A percentile compares a stretch with the other conserved stretches of the same genome.
These are phyloP conservation scores for Plasmodium vinckei DNA, from an alignment of 169 alveolate species.

Conservation along the genomic window DNA sequence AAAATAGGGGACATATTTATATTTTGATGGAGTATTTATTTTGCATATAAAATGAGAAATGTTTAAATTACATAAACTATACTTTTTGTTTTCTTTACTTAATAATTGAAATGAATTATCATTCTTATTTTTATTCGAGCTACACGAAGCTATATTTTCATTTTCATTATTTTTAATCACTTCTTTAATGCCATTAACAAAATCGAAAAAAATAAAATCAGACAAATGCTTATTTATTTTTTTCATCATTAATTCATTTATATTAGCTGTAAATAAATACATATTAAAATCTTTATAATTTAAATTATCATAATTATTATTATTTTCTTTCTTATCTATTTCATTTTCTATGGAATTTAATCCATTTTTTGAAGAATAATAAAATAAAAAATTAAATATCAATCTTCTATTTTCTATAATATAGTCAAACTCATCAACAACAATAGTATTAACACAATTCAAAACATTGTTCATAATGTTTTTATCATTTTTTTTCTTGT, in stretches of 20 bases:
- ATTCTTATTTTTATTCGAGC: slow-evolving; percentile 15
- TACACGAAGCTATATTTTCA: slow-evolving; percentile 10
- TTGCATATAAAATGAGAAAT: slow-evolving; percentile 65
- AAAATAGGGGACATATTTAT: slow-evolving; percentile 72
- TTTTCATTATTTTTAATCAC: slow-evolving; percentile 32
- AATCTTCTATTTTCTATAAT: slow-evolving; percentile 40
- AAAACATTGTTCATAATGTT: slow-evolving; percentile 69
- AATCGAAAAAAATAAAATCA: slow-evolving; percentile 70
- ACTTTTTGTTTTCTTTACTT: slow-evolving; percentile 46
- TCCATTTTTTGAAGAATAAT: neutral
- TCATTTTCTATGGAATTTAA: slow-evolving; percentile 6
- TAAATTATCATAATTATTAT: slow-evolving; percentile 8
- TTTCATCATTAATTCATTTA: slow-evolving; percentile 48
- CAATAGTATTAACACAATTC: slow-evolving; percentile 61
- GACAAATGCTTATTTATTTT: slow-evolving; percentile 40
- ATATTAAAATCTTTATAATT: slow-evolving; percentile 32
- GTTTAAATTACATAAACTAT: slow-evolving; percentile 53
- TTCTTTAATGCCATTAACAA: slow-evolving; percentile 67
- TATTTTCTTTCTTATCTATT: neutral
- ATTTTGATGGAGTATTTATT: slow-evolving; percentile 68
- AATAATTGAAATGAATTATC: slow-evolving; percentile 36
- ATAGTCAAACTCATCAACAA: slow-evolving; percentile 69
- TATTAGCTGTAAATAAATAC: slow-evolving; percentile 63
- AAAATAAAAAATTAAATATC: slow-evolving; percentile 48
- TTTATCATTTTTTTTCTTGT: slow-evolving; percentile 58